Base-by-base conservation (phyloP, 2,329 filamentous ascomycete species). In the Apiospora pterosperma region DNA sequence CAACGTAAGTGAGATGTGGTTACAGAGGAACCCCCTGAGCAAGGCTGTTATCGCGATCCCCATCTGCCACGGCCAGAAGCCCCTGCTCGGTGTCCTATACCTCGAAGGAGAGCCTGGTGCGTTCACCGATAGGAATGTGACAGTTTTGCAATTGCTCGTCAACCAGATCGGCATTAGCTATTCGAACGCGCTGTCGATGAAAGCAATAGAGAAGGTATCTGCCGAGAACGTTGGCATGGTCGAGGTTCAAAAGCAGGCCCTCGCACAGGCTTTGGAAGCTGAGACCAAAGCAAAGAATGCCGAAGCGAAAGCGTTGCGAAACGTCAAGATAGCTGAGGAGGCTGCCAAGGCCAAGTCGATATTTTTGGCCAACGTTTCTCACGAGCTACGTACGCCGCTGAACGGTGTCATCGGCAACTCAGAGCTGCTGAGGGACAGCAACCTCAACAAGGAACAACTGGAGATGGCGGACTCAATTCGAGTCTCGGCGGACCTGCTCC, bases 351-450 rank as follows among this genome's bases (percentile, higher is more conserved):
- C 91, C 42, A 95, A 95, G 75, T 91, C 89, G 2, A 92, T 94
- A 64, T 95, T 95, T 77, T 80, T 92, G 55, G 90, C 90, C 44
- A 92, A 92, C 68, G 92, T 95, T 69, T 93, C 90, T 2, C 92
- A 95, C 76, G 92, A 95, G 77, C 79, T 95, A 65, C 88, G 91
- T 59, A 94, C 91, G 1, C 93, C 93, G 0, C 88, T 97, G 61
- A 94, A 95, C 65, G 93, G 93, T 36, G 92, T 96, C 10, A 94
- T 96, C 71, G 93, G 93, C 59, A 96, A 96, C 82, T 92, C 90
- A 12, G 93, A 97, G 75, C 85, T 97, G 19, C 78, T 96, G 8
- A 84, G 92, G 59, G 92, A 96, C 72, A 94, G 91, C 71, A 81
- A 85, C 25, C 81, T 96, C 62, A 88, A 91, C 68, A 85, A 83